phyloP scores from a whole-genome alignment of 148 eudicot species.

The Rhododendron kiyosumense region DNA sequence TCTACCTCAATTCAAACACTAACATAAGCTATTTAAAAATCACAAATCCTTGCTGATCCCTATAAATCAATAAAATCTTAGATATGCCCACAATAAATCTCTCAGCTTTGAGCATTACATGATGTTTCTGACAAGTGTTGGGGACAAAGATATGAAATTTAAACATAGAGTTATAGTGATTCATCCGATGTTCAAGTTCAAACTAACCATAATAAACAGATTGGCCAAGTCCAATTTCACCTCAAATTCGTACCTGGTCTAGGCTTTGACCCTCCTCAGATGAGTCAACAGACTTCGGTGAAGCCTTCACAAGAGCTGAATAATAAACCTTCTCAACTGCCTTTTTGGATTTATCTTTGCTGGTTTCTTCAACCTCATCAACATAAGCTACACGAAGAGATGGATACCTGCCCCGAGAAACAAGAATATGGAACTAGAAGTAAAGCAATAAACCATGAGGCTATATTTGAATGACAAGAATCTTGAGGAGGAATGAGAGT shows the following conservation, averaged over 20 bases:
- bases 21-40: too few relatives aligned
- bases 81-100: not conserved
- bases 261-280: constrained; percentile 25
- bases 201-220: not conserved
- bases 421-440: not conserved
- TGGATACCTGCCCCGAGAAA: constrained; percentile 42
- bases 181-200: not conserved
- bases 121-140: not conserved
- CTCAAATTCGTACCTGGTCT: constrained; percentile 52
- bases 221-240: not conserved
- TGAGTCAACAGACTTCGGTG: constrained; percentile 51
- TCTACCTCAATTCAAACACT: not conserved
- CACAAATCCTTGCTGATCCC: not conserved
- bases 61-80: not conserved
- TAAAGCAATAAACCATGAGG: not conserved
- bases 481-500: not conserved
- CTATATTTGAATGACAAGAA: not conserved
- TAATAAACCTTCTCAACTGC: constrained; percentile 54
- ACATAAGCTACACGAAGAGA: constrained; percentile 72
- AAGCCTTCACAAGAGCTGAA: constrained; percentile 68
- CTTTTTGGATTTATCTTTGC: constrained; percentile 40
- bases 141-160: not conserved
- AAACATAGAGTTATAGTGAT: not conserved
- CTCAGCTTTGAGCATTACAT: not conserved
- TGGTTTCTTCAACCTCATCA: constrained; percentile 61